A percentile compares a stretch with the other conserved stretches of the same genome.
Conservation (phyloP, 2,329 filamentous ascomycete genomes). For the Sclerotinia minor region DNA sequence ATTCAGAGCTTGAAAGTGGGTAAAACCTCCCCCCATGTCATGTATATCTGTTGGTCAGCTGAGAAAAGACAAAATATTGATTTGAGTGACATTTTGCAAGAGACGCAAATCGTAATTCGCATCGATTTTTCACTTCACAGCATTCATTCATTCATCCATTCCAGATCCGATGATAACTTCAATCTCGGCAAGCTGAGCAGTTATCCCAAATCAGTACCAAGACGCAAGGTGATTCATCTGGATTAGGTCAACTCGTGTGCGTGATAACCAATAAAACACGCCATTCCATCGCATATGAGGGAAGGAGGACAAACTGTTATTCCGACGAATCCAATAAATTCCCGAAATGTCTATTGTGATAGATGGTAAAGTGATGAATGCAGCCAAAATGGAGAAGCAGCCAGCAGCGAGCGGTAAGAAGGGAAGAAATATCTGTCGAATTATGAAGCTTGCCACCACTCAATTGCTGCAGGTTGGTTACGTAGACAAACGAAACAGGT, state of each 20-base stretch:
- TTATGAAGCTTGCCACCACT: slow-evolving; percentile 14
- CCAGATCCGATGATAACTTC: slow-evolving; percentile 22
- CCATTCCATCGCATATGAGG: neutral
- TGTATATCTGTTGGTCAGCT: slow-evolving; percentile 22
- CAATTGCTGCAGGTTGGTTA: slow-evolving; percentile 14
- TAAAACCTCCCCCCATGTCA: slow-evolving; percentile 1
- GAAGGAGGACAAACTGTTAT: slow-evolving; percentile 19
- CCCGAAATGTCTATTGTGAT: slow-evolving; percentile 15
- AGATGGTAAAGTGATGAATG: slow-evolving; percentile 6
- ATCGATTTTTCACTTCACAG: slow-evolving; percentile 19
- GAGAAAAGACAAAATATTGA: slow-evolving; percentile 21
- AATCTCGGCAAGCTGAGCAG: slow-evolving; percentile 22
- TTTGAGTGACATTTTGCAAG: slow-evolving; percentile 19
- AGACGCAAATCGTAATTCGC: slow-evolving; percentile 5
- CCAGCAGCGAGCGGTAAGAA: slow-evolving; percentile 20
- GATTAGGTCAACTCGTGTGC: slow-evolving; percentile 8
- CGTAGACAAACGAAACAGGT: slow-evolving; percentile 12
- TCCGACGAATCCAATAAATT: slow-evolving; percentile 12
- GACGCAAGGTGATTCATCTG: slow-evolving; percentile 19
- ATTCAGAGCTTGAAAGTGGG: slow-evolving; percentile 22
- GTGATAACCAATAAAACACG: slow-evolving; percentile 16
- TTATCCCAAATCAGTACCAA: slow-evolving; percentile 14
- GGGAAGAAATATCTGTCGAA: slow-evolving; percentile 13
- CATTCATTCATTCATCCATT: too few relatives aligned
- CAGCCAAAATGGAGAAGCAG: neutral